Percentiles rank a stretch among this genome's conserved stretches.
phyloP scores from a whole-genome alignment of 768 basidiomycete species.

The Leccinum rimulosum region DNA sequence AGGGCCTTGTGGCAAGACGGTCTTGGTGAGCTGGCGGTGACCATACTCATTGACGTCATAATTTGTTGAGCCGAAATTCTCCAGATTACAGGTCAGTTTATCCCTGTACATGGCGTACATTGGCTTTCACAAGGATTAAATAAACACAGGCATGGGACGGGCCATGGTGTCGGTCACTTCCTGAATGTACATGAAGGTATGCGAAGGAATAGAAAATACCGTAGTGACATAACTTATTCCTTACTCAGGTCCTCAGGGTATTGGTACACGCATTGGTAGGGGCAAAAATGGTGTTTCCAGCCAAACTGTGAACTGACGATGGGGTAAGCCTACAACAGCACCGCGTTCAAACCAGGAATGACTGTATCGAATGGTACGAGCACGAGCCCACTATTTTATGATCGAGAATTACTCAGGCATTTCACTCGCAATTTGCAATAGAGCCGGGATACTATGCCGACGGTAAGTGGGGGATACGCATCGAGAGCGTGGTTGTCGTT shows the following conservation, averaged over 20 bases:
- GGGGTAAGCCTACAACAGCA: constrained; percentile 59
- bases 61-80: not conserved
- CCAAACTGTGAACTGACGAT: not conserved
- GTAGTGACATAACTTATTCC: constrained; percentile 4
- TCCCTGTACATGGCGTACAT: not conserved
- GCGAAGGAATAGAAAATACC: not conserved
- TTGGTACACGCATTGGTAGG: constrained; percentile 43
- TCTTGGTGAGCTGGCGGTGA: constrained; percentile 50
- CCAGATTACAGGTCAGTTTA: constrained; percentile 54
- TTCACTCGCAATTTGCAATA: constrained; percentile 14
- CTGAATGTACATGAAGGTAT: constrained; percentile 87
- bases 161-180: constrained; percentile 93
- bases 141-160: constrained; percentile 74
- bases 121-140: constrained; percentile 4
- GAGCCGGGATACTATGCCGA: constrained; percentile 94
- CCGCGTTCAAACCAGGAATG: constrained; percentile 78
- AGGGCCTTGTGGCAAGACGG: constrained; percentile 84
- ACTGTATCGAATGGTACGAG: constrained; percentile 76
- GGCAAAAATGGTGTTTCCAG: not conserved
- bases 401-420: not conserved
- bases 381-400: not conserved
- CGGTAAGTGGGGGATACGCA: constrained; percentile 87
- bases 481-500: constrained; percentile 87
- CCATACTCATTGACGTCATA: not conserved
- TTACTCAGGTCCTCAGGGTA: constrained; percentile 51